Evolutionary conservation across 176 grass and related monocot genomes (phyloP), one percentile per base, ranked within the genome.

Genomic region (Dactylis glomerata): DNA sequence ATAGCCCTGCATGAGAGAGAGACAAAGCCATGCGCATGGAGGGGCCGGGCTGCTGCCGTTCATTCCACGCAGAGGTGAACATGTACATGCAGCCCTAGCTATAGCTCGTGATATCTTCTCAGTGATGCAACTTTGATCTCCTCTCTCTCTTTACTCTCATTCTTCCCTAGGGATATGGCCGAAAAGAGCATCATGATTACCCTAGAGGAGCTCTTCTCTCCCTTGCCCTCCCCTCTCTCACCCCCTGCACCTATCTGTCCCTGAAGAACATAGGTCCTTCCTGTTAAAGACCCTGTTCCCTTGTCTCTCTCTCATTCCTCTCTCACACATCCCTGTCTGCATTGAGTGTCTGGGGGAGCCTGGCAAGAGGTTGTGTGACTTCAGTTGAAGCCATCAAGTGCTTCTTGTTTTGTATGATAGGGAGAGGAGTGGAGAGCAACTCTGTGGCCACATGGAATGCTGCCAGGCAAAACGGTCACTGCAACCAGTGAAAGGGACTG

Each of bases 331-430:
- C 63, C 23, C n/a, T 42, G 9, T 13, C 41, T 56, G 54, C 26
- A 79, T 16, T 86, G 65, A 46, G 57, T 84, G n/a, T 81, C 36
- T 89, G 66, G 71, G 81, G 28, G 22, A 10, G 52, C 52, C 59
- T 66, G 74, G 82, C 82, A 38, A 79, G 55, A 54, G 72, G 73
- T 78, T 86, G 88, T 82, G 78, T 77, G 78, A 86, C 83, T 86
- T 82, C 83, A 90, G 83, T 86, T 19, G 17, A 10, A 58, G 55
- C 64, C 26, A 86, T 90, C 66, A 17, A 86, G 88, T 90, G 84
- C 57, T 83, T 83, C 88, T 79, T 66, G 56, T 90, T 86, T 78
- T 80, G 67, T 44, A 54, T 83, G 84, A 83, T 40, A 79, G 56
- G 66, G 74, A 83, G 79, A 74, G 79, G 84, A 86, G 44, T 79